Evolutionary conservation across 352 stramenopile species (phyloP), one percentile per base, ranked within the genome.

Genomic region (Pythium pyrilobum): DNA sequence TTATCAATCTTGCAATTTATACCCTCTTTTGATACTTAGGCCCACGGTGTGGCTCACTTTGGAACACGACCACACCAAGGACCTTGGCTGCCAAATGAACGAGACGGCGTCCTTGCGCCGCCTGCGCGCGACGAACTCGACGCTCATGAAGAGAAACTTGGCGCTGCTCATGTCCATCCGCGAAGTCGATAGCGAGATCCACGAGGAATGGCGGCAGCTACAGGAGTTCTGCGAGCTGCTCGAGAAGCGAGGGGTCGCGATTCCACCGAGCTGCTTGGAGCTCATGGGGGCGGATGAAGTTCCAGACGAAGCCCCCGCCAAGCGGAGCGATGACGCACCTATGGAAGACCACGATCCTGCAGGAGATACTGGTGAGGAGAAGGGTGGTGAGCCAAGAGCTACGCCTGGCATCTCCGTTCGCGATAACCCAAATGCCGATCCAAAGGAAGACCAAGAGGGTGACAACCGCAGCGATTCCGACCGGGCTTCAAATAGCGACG

Each of bases 131-230:
- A 40, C 59, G 29, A 86, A 86, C 49, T 66, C 72, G 25, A 60
- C 59, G 51, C 71, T 86, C 13, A 86, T 86, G 75, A 67, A 72
- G 50, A 64, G 52, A 12, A 86, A 86, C 34, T 51, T 86, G 37
- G 44, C 62, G 43, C 56, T 79, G 43, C 65, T 86, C 6, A 79
- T 81, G 68, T 49, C 67, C 20, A 74, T 82, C 28, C 66, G 75
- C 23, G 71, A 86, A 54, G 59, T 47, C 0, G 71, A 86, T 18
- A 64, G 59, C 5, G 62, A 78, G 37, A 73, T 82, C 25, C 32
- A 70, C 5, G 33, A 48, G 0, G 47, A 69, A 36, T 72, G 63
- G n/a, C 20, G 43, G 15, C 18, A 65, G 25, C 44, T 86, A 38
- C 42, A 67, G 36, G 21, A 50, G 28, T 56, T 68, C 40, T 75